phyloP scores from a whole-genome alignment of 176 grass and related monocot species.

The Triticum monococcum region DNA sequence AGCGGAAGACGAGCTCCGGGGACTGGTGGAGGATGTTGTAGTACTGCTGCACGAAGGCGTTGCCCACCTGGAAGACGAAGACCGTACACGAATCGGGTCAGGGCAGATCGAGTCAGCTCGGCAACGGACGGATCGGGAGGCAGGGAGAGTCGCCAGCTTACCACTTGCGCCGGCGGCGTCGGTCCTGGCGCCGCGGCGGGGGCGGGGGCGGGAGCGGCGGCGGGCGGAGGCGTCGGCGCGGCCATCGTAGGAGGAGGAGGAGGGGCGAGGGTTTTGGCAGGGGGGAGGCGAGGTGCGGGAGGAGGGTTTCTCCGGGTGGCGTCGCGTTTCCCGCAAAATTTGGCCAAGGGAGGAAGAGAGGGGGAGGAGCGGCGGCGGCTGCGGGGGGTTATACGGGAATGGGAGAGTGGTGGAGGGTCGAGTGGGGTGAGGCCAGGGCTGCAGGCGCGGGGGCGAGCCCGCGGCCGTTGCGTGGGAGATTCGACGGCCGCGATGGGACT shows the following conservation, averaged over 20 bases:
- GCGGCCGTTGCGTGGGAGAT: neutral
- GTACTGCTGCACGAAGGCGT: conserved; percentile 98
- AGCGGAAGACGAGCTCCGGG: conserved; percentile 82
- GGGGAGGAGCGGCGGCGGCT: neutral
- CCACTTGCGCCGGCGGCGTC: conserved; percentile 53
- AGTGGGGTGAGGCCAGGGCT: neutral
- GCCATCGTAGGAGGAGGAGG: conserved; percentile 24
- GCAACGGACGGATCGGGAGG: neutral
- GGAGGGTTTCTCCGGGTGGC: neutral
- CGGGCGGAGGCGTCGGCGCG: conserved; percentile 24
- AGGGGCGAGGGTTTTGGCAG: conserved; percentile 35
- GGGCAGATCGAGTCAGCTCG: conserved; percentile 8
- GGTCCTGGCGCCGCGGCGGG: conserved; percentile 26
- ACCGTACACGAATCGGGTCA: conserved; percentile 4
- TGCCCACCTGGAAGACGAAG: conserved; percentile 60
- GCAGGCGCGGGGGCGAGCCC: neutral
- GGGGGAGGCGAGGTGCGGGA: neutral
- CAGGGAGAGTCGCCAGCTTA: neutral
- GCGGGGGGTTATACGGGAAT: conserved; percentile 31
- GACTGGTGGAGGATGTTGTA: conserved; percentile 97
- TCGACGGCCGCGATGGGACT: conserved; percentile 22
- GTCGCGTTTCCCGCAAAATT: conserved; percentile 29
- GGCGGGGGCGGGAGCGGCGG: neutral
- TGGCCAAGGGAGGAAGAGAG: neutral
- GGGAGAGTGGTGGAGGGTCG: neutral